A percentile compares a stretch with the other conserved stretches of the same genome.
Evolutionary conservation across 192 early-diverging fungal species (phyloP).

Genomic region (Dimargaris verticillata): DNA sequence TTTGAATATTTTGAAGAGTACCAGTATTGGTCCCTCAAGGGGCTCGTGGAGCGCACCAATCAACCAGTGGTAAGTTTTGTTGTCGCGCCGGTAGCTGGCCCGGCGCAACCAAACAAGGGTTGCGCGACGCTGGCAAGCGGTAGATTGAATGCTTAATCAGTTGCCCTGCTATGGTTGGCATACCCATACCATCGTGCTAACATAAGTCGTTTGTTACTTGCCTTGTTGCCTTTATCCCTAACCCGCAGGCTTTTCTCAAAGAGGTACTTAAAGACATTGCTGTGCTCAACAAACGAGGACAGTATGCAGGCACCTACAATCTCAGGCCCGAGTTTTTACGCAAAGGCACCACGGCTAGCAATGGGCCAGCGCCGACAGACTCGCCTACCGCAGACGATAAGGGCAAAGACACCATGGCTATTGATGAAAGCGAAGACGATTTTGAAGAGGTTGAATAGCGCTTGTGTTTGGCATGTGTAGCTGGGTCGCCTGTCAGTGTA

Average conservation of each 20-base stretch:
- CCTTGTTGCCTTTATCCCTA: too few species aligned
- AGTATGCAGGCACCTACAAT: constrained; percentile 62
- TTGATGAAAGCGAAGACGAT: constrained; percentile 26
- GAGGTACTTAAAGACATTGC: constrained; percentile 70
- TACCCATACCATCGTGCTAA: too few species aligned
- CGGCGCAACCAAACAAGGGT: too few species aligned
- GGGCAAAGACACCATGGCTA: constrained; percentile 15
- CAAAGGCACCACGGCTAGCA: constrained; percentile 20
- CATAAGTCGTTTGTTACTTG: too few species aligned
- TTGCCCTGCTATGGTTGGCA: too few species aligned
- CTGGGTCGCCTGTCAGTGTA: too few species aligned
- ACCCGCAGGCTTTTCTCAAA: constrained; percentile 39
- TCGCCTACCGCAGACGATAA: constrained; percentile 8
- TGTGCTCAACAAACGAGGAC: constrained; percentile 65
- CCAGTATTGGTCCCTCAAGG: constrained; percentile 75
- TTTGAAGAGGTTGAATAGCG: constrained; percentile 25
- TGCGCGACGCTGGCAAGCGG: too few species aligned
- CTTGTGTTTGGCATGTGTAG: neutral
- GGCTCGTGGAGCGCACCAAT: constrained; percentile 56
- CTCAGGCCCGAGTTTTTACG: constrained; percentile 71
- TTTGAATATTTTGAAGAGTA: constrained; percentile 65
- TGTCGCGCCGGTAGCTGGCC: too few species aligned
- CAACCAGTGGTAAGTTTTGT: constrained; percentile 44
- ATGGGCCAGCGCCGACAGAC: constrained; percentile 9
- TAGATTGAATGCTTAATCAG: too few species aligned